Evolutionary conservation across 1,139 yeast genomes (phyloP).

Genomic region (Hansenula sp.): DNA sequence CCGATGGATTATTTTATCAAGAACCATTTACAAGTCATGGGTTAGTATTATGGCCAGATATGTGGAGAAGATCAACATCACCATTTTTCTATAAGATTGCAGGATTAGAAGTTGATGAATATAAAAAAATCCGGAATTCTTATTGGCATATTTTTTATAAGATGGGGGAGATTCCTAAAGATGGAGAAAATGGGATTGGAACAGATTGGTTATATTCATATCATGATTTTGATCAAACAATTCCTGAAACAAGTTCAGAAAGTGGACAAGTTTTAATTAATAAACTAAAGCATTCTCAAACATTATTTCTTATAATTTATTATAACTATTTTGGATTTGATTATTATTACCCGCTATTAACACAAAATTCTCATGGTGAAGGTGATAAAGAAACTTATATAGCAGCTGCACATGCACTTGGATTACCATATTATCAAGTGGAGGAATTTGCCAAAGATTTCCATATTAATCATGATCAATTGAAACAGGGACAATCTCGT

Average conservation of each 20-base stretch:
- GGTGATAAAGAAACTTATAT: constrained; percentile 60
- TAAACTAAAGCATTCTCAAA: constrained; percentile 43
- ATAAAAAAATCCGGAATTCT: constrained; percentile 27
- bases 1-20: constrained; percentile 51
- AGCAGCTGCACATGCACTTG: constrained; percentile 50
- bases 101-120: constrained; percentile 39
- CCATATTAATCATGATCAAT: constrained; percentile 26
- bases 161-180: constrained; percentile 5
- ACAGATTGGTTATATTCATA: constrained; percentile 21
- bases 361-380: constrained; percentile 55
- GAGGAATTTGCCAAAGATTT: constrained; percentile 22
- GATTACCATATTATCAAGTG: constrained; percentile 49
- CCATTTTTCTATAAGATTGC: constrained; percentile 64
- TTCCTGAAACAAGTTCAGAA: constrained; percentile 56
- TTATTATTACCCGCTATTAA: constrained; percentile 46
- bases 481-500: constrained; percentile 14
- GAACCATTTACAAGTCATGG: constrained; percentile 51
- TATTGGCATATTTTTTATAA: constrained; percentile 11
- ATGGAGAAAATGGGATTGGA: constrained; percentile 1
- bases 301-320: constrained; percentile 47
- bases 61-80: constrained; percentile 65
- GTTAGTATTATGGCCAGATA: constrained; percentile 73
- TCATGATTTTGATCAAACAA: constrained; percentile 51
- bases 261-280: constrained; percentile 52
- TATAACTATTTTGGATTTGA: constrained; percentile 52